Base-by-base conservation (phyloP, 2,329 filamentous ascomycete species). In the Botrytis medusae region DNA sequence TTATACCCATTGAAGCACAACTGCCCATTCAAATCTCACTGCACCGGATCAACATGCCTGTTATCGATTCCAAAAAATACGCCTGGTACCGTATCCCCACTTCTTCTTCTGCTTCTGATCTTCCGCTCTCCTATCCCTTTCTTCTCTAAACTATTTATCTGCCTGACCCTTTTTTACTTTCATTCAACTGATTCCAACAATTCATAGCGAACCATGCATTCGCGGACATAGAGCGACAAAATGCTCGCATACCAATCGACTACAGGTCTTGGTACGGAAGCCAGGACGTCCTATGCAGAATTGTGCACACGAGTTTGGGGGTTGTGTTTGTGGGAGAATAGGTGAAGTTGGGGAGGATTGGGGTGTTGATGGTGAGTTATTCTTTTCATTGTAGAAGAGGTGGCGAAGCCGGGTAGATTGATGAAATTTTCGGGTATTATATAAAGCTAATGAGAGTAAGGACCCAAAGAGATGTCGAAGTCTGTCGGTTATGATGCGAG, bases 161-260 rank as follows among this genome's bases (percentile, higher is more conserved):
- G 4, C 16, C 0, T 18, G 3, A 0, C 1, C 3, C 8, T 0
- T 4, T 29, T 29, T 9, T 8, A 57, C n/a, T n/a, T 29, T 18
- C 51, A 18, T 9, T 57, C 7, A 18, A 57, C 14, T 57, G 7
- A 57, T 9, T n/a, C 51, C 12, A 18, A 32, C 14, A 57, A 57
- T 18, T n/a, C 8, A 51, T 46, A 79, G 78, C 69, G 76, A 78
- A 64, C 77, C 79, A 59, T 80, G 78, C 51, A 78, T 80, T 48
- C 75, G 79, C n/a, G 79, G 78, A 4, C 79, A 80, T 46, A 73
- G 79, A 71, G 78, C 78, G 18, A 79, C 78, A 62, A 77, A 73
- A 12, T 79, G 79, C 46, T 60, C 73, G 4, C 79, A 80, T 51
- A 77, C 73, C 2, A 78, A 79, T 64, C 69, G 79, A 46, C 65